Percentiles rank a stretch among this genome's conserved stretches.
phyloP scores from a whole-genome alignment of 169 alveolate species.

The Plasmodium blacklocki region DNA sequence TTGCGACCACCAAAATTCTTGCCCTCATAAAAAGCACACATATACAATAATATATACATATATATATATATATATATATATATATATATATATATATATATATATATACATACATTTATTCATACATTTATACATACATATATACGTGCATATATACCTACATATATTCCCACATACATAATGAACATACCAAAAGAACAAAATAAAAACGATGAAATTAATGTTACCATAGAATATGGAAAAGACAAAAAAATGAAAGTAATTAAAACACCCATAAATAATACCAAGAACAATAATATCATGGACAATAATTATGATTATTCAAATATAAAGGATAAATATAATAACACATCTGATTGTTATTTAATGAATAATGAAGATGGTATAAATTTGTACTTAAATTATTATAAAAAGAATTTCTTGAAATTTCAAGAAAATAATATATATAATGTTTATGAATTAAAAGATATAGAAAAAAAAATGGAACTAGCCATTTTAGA shows the following conservation, averaged over 20 bases:
- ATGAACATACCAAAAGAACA: slow-evolving; percentile 57
- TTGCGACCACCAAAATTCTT: too few relatives aligned
- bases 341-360: neutral
- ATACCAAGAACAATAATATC: neutral
- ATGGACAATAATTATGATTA: neutral
- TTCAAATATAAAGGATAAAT: neutral
- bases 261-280: slow-evolving; percentile 5
- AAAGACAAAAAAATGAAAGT: slow-evolving; percentile 42
- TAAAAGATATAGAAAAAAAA: slow-evolving; percentile 22
- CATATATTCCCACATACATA: neutral
- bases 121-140: neutral
- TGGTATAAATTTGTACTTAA: slow-evolving; percentile 36
- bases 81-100: neutral
- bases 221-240: slow-evolving; percentile 32
- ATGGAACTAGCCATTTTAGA: slow-evolving; percentile 25
- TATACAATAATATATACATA: too few relatives aligned
- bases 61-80: too few relatives aligned
- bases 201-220: neutral
- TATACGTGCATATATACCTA: neutral
- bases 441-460: slow-evolving; percentile 23
- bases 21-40: neutral
- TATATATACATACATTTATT: neutral
- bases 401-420: slow-evolving; percentile 30
- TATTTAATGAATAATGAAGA: neutral
- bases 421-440: slow-evolving; percentile 20